Conservation (phyloP, 352 stramenopile species). For the Pythium rhizo-oryzae region DNA sequence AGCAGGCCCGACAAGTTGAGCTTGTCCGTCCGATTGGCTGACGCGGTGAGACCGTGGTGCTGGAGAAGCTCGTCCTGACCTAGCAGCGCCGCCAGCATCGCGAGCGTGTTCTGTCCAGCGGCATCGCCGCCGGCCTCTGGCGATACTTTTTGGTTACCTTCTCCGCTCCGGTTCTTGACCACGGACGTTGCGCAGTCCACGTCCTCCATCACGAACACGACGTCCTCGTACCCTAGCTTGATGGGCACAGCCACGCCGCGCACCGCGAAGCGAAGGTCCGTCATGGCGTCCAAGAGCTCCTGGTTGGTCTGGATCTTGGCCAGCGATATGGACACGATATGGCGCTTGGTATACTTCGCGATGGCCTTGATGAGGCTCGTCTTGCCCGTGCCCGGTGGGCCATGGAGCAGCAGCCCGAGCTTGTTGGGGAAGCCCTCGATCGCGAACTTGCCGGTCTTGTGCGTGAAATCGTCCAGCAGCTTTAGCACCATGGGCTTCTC, state of each 20-base stretch:
- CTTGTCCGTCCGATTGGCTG: constrained; percentile 20
- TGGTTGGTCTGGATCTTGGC: constrained; percentile 83
- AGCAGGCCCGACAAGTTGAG: constrained; percentile 73
- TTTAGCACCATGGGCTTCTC: constrained; percentile 63
- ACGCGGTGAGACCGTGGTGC: background rate
- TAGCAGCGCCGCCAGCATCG: constrained; percentile 17
- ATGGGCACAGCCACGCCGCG: constrained; percentile 63
- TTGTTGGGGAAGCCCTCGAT: constrained; percentile 89
- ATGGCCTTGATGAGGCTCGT: constrained; percentile 87
- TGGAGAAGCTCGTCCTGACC: constrained; percentile 5
- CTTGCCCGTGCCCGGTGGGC: constrained; percentile 86
- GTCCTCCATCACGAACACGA: constrained; percentile 92
- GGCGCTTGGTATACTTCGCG: constrained; percentile 61
- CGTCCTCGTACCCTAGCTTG: constrained; percentile 74
- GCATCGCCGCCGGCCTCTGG: too few relatives aligned
- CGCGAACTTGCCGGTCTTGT: constrained; percentile 69
- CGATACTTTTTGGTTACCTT: too few relatives aligned
- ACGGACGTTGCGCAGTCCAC: constrained; percentile 83
- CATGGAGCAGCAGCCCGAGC: constrained; percentile 78
- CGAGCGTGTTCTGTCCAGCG: too few relatives aligned
- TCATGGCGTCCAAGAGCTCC: constrained; percentile 79
- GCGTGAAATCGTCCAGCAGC: constrained; percentile 65
- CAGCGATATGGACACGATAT: constrained; percentile 74
- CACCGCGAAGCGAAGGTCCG: constrained; percentile 72
- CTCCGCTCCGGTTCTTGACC: constrained; percentile 47